Evolutionary conservation across 2,329 filamentous ascomycete species (phyloP), one percentile per base, ranked within the genome.

Genomic region (Fusarium papillatum): DNA sequence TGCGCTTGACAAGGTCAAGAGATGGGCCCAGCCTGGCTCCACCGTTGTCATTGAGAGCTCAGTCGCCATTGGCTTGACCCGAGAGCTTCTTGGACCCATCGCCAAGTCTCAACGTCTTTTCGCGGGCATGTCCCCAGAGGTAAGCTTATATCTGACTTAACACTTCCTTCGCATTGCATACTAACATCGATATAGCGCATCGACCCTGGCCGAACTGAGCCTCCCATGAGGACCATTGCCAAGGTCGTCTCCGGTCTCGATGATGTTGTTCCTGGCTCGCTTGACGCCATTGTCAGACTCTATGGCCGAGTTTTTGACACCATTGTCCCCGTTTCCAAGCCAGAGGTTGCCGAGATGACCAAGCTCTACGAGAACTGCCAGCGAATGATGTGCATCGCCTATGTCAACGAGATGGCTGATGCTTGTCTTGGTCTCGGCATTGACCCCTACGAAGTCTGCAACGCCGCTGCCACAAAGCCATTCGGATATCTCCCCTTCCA

Each of bases 311-410:
- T 86, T 1, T 90, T 89, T 69, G 81, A 88, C 39, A 79, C 75
- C 0, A 80, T 90, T 3, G 82, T 90, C 5, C 83, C 85, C 0
- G 88, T 90, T 31, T 87, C 86, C 14, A 82, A 80, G 55, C 88
- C 88, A 1, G 88, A 90, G 73, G 87, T 89, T 1, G 89, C 89
- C 2, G 88, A 90, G 79, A 89, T 90, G 87, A 88, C 85, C 66
- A 90, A 90, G 80, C 81, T 90, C 10, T 90, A 89, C 75, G 88
- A 90, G 73, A 90, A 90, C 78, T 90, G 89, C 74, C 87, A 90
- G 71, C 83, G 88, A 2, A 90, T 89, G 86, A 81, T 90, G 34
- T 84, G 84, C 67, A 88, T 89, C 38, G 88, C 88, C 1, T 90
- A 87, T 67, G 87, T 85, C 66, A 90, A 90, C 73, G 88, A 90